Conservation (phyloP, 202 grass and related monocot species). For the Eragrostis tef region DNA sequence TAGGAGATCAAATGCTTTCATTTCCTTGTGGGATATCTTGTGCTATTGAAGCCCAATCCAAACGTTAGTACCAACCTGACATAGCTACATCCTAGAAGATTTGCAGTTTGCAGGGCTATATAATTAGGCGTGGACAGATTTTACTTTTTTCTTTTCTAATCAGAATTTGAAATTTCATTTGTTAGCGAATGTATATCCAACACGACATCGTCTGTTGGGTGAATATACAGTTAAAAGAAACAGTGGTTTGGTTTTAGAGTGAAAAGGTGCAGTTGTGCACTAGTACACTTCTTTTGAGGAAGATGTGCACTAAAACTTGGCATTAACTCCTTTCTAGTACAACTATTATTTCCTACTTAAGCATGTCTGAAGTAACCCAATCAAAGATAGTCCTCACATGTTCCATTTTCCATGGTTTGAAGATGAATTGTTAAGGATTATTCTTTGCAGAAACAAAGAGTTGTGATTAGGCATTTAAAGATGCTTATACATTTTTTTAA, state of each 20-base stretch:
- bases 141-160: too few species aligned
- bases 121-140: neutral
- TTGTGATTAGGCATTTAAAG: too few species aligned
- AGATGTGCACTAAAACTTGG: neutral
- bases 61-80: neutral
- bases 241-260: neutral
- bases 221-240: neutral
- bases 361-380: too few species aligned
- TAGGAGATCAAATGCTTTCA: neutral
- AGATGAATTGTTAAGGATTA: too few species aligned
- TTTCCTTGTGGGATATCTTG: neutral
- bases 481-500: too few species aligned
- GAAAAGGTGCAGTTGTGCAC: neutral
- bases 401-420: too few species aligned
- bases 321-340: neutral
- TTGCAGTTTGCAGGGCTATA: neutral
- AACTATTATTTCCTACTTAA: neutral
- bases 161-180: too few species aligned
- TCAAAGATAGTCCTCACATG: too few species aligned
- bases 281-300: too few species aligned
- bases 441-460: too few species aligned
- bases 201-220: neutral
- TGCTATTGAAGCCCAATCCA: slow-evolving; percentile 6
- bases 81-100: neutral
- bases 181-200: neutral